Conservation (phyloP, 768 basidiomycete genomes). For the Leccinum rimulosum region DNA sequence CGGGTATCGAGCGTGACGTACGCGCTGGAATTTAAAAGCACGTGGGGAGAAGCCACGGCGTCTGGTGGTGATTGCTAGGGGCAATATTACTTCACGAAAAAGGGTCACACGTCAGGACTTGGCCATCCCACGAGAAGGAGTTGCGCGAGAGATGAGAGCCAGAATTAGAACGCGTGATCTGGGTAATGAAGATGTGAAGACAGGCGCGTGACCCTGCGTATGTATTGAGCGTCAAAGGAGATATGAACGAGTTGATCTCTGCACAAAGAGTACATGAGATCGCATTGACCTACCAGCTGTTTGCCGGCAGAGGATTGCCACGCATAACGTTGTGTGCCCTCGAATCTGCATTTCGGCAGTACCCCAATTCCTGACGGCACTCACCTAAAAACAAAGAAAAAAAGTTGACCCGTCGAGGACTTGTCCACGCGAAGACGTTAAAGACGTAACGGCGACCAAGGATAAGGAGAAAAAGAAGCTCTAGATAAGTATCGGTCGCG, state of each 20-base stretch:
- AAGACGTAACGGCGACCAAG: neutral
- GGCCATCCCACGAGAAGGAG: neutral
- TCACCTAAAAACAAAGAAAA: neutral
- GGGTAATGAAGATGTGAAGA: neutral
- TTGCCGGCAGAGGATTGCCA: neutral
- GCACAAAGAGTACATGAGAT: neutral
- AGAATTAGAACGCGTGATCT: neutral
- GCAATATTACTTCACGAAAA: neutral
- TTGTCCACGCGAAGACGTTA: neutral
- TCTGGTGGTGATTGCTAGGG: neutral
- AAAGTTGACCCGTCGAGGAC: neutral
- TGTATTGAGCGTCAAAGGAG: neutral
- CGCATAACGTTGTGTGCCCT: neutral
- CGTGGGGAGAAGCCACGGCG: neutral
- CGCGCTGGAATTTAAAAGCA: neutral
- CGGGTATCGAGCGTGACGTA: conserved; percentile 1
- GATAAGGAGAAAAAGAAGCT: neutral
- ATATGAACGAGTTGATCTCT: neutral
- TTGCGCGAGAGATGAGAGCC: neutral
- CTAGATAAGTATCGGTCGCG: neutral
- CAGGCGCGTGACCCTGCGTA: neutral
- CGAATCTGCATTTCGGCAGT: neutral
- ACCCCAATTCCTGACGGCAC: neutral
- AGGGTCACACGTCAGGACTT: neutral
- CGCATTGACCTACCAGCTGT: neutral